phyloP scores from a whole-genome alignment of 2,329 filamentous ascomycete genomes.

The Claviceps spartinae region DNA sequence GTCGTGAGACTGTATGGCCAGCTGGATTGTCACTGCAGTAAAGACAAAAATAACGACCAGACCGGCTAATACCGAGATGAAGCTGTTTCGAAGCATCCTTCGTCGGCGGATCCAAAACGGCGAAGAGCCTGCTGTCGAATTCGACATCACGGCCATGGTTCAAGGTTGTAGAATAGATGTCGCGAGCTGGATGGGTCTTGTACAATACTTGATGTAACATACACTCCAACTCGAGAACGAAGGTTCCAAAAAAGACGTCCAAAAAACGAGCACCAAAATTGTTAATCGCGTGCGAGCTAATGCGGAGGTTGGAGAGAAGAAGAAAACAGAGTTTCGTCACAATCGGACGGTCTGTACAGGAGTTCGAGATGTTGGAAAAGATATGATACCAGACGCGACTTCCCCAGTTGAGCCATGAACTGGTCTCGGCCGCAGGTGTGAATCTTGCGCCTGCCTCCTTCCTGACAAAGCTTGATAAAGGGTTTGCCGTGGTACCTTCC shows the following conservation, averaged over 20 bases:
- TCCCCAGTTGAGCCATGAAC: not conserved
- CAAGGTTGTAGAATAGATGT: conserved; percentile 1
- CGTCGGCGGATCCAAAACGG: not conserved
- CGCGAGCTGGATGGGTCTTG: not conserved
- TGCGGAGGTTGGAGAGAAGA: not conserved
- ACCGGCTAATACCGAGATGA: not conserved
- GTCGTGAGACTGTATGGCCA: not conserved
- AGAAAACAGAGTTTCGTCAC: not conserved
- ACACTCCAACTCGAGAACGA: conserved; percentile 15
- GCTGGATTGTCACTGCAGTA: conserved; percentile 4
- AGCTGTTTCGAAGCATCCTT: not conserved
- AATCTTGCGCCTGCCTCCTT: not conserved
- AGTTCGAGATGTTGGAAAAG: not conserved
- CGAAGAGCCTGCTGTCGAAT: not conserved
- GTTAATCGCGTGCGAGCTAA: not conserved
- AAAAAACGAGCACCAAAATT: conserved; percentile 2
- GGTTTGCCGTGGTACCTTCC: not conserved
- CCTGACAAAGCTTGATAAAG: not conserved
- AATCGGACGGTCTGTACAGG: not conserved
- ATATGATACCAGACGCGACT: not conserved
- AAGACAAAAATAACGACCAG: conserved; percentile 5
- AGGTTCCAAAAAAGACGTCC: conserved; percentile 7
- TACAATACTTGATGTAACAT: conserved; percentile 9
- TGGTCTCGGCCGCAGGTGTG: not conserved
- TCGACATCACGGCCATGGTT: not conserved